Base-by-base conservation (phyloP, 306 rosid genomes). In the Begonia fuchsioides region DNA sequence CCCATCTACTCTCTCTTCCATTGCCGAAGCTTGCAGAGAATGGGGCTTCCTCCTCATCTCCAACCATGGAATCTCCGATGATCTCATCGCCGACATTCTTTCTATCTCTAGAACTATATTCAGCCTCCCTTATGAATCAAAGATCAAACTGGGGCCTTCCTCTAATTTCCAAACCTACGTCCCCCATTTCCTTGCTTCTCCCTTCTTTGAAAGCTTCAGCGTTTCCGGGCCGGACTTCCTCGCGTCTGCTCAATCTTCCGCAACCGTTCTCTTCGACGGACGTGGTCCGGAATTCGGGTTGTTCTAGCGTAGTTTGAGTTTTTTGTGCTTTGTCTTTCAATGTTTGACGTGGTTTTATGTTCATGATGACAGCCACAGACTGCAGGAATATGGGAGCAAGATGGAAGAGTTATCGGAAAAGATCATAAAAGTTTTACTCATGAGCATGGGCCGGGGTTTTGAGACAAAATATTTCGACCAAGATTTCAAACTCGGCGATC, bases 141-240 rank as follows among this genome's bases (percentile, higher is more conserved):
- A 90, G 53, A 87, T 90, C 57, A 78, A 79, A 57, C 77, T 90
- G 57, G 97, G 97, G n/a, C 97, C 97, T 66, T 71, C 76, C 50
- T 88, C 96, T 35, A 64, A 88, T 47, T 6, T 74, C 17, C 81
- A 75, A 65, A 68, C 84, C 39, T 90, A 90, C 47, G 83, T 93
- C 3, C 95, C 97, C 53, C 95, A 76, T 17, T 90, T 90, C 79
- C 76, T 90, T 70, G 95, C 97, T 60, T 90, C 97, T 47, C 97
- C 97, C n/a, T 90, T 68, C 76, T 90, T 81, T 53, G 97, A 90
- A 69, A 85, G 94, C 68, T 87, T 90, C 52, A 50, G 85, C 58
- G 70, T 90, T 62, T 69, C 82, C 19, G 95, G 95, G 20, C 98
- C 98, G 1, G 41, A 81, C 60, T 85, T 76, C 57, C 71, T 63